phyloP scores from a whole-genome alignment of 192 early-diverging fungal genomes.

The Linnemannia zychae region DNA sequence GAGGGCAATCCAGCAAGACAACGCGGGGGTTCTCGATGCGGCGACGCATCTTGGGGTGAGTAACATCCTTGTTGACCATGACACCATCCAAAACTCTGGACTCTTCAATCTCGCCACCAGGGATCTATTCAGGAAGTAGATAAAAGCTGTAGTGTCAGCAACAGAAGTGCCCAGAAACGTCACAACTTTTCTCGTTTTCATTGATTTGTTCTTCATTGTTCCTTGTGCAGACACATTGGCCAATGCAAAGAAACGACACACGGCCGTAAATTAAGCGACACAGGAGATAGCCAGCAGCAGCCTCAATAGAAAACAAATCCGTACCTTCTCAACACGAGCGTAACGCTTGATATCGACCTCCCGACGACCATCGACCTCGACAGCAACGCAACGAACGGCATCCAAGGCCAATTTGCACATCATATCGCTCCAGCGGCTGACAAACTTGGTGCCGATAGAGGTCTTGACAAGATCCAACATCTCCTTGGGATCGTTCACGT shows the following conservation, averaged over 20 bases:
- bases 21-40: slow-evolving; percentile 96
- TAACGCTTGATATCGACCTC: slow-evolving; percentile 99
- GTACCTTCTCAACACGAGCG: slow-evolving; percentile 96
- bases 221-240: background rate
- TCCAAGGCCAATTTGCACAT: slow-evolving; percentile 98
- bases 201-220: background rate
- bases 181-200: background rate
- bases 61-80: slow-evolving; percentile 99
- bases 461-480: slow-evolving; percentile 95
- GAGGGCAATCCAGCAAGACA: slow-evolving; percentile 96
- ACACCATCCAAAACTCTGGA: slow-evolving; percentile 95
- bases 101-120: slow-evolving; percentile 98
- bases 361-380: slow-evolving; percentile 76
- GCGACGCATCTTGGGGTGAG: slow-evolving; percentile 97
- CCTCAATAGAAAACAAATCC: background rate
- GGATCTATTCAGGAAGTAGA: slow-evolving; percentile 69
- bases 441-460: slow-evolving; percentile 97
- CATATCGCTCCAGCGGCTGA: slow-evolving; percentile 94
- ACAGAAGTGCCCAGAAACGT: background rate
- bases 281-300: background rate
- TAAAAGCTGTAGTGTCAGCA: background rate
- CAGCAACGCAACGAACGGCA: slow-evolving; percentile 93
- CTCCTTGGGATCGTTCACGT: slow-evolving; percentile 86
- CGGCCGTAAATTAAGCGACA: background rate
- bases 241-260: background rate